A percentile compares a stretch with the other conserved stretches of the same genome.
Conservation (phyloP, 2,329 filamentous ascomycete genomes). For the Daldinia sp. region DNA sequence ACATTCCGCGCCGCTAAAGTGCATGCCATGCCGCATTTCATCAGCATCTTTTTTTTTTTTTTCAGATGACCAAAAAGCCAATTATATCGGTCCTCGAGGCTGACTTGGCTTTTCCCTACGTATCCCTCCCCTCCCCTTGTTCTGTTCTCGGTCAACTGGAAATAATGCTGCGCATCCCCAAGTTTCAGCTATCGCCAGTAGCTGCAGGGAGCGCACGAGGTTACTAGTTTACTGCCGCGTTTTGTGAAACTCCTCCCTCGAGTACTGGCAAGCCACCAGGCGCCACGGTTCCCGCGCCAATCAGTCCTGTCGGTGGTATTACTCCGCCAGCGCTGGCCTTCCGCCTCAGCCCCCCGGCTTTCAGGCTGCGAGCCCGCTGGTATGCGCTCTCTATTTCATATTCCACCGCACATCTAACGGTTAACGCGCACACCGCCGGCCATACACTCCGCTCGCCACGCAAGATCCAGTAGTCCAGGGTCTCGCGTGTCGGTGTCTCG, state of each 20-base stretch:
- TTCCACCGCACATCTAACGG: conserved; percentile 84
- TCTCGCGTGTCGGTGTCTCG: conserved; percentile 80
- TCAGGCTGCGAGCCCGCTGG: conserved; percentile 74
- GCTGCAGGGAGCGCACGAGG: background rate
- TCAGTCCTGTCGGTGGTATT: conserved; percentile 3
- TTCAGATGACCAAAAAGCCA: conserved; percentile 20
- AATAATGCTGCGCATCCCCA: background rate
- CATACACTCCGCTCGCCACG: conserved; percentile 88
- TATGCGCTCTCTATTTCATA: conserved; percentile 88
- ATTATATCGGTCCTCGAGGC: background rate
- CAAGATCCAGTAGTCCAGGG: conserved; percentile 84
- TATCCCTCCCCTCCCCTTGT: background rate
- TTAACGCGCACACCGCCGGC: conserved; percentile 85
- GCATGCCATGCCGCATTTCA: conserved; percentile 17
- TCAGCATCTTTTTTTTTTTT: background rate
- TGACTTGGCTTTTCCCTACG: background rate
- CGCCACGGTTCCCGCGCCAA: background rate
- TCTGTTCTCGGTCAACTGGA: background rate
- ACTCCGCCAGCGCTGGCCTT: conserved; percentile 48
- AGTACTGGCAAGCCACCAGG: background rate
- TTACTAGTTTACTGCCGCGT: conserved; percentile 5
- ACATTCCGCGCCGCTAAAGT: conserved; percentile 12
- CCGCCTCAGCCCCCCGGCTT: conserved; percentile 59
- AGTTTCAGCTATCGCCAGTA: background rate
- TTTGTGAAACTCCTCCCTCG: background rate